phyloP scores from a whole-genome alignment of 1,139 yeast genomes.

The Suhomyces wounanorum region DNA sequence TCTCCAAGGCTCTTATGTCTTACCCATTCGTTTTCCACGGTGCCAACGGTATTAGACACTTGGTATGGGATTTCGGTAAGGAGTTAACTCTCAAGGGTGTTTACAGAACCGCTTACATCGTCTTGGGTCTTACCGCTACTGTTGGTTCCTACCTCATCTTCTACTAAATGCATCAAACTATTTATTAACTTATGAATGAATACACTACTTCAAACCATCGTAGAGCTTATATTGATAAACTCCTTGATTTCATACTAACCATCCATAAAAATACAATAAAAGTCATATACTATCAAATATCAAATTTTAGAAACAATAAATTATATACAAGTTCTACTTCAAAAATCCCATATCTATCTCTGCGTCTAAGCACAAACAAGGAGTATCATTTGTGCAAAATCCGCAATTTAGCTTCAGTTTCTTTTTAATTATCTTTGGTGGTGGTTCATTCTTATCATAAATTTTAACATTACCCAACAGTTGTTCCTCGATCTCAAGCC shows the following conservation, averaged over 20 bases:
- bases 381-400: conserved; percentile 44
- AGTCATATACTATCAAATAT: background rate
- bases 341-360: conserved; percentile 15
- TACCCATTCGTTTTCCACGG: conserved; percentile 87
- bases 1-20: conserved; percentile 68
- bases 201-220: background rate
- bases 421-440: conserved; percentile 14
- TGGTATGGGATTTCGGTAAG: conserved; percentile 86
- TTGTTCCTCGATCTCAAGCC: conserved; percentile 16
- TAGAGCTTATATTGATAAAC: background rate
- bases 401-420: conserved; percentile 36
- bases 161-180: conserved; percentile 25
- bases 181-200: conserved; percentile 7
- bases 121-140: conserved; percentile 69
- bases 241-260: too few species aligned
- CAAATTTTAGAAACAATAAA: background rate
- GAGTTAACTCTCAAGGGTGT: conserved; percentile 84
- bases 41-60: conserved; percentile 87
- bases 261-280: too few species aligned
- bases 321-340: conserved; percentile 4
- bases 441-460: conserved; percentile 15
- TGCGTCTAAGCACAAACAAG: conserved; percentile 45
- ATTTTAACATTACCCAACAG: conserved; percentile 19
- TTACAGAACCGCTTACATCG: conserved; percentile 87
- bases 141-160: conserved; percentile 60